Percentiles rank a stretch among this genome's conserved stretches.
Evolutionary conservation across 1,284 basidiomycete species (phyloP).

Genomic region (Phaffia rhodozyma): DNA sequence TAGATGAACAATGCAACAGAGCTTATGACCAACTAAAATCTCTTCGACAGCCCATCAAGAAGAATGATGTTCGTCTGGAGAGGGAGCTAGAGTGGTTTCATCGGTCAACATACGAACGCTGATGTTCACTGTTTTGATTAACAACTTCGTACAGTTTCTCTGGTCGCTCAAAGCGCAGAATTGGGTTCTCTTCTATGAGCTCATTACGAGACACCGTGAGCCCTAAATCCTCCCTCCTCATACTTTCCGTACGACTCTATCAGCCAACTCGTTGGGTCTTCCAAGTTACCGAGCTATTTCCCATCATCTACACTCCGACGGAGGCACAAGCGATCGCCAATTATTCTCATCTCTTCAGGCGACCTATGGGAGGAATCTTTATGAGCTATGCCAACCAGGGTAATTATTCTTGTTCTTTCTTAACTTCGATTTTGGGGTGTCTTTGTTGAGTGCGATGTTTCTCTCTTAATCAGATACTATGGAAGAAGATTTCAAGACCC

Average conservation of each 20-base stretch:
- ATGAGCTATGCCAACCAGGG: slow-evolving; percentile 39
- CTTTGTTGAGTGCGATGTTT: no score
- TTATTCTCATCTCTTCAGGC: slow-evolving; percentile 66
- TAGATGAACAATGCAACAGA: slow-evolving; percentile 57
- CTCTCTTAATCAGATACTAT: slow-evolving; percentile 49
- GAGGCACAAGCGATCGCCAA: slow-evolving; percentile 64
- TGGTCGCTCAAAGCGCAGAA: slow-evolving; percentile 42
- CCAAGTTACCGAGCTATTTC: slow-evolving; percentile 43
- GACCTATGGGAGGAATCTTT: slow-evolving; percentile 53
- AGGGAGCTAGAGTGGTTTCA: slow-evolving; percentile 40
- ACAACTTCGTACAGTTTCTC: not conserved
- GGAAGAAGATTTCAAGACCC: slow-evolving; percentile 54
- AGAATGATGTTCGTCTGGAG: slow-evolving; percentile 42
- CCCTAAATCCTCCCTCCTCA: no score
- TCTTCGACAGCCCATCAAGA: slow-evolving; percentile 26
- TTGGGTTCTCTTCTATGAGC: slow-evolving; percentile 57
- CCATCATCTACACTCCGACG: slow-evolving; percentile 49
- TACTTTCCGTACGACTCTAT: not conserved
- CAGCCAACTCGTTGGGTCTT: no score
- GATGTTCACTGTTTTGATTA: not conserved
- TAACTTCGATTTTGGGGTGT: no score
- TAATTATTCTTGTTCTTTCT: no score
- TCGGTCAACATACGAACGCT: no score
- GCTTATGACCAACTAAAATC: slow-evolving; percentile 41
- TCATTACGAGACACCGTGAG: slow-evolving; percentile 44